Evolutionary conservation across 768 basidiomycete genomes (phyloP), one percentile per base, ranked within the genome.

Genomic region (Pleurotus djamor): DNA sequence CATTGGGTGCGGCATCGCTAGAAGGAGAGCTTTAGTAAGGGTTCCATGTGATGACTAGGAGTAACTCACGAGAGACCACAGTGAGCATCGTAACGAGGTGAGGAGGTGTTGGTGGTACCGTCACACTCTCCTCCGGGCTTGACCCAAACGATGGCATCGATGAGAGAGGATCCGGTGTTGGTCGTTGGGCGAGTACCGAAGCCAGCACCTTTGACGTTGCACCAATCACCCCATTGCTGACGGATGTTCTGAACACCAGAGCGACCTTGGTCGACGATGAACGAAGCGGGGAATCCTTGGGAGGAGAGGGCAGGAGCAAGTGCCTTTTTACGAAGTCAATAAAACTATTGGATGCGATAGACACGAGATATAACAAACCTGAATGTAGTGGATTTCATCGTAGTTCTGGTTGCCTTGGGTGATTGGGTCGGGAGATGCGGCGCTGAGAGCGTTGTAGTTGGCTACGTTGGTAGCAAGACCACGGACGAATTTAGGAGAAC

Each of bases 61-160:
- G 54, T 44, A 17, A 77, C 80, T 68, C 66, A 83, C 82, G 74
- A 69, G 59, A 67, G 70, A 52, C 74, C 75, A 65, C 84, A 85
- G 63, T 80, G 76, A 21, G 73, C 68, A 64, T 87, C 85, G 68
- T 75, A 85, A 52, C 84, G 79, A 12, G 76, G 66, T 21, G 85
- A 72, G 13, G 81, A 80, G 50, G 74, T 77, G 76, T 86, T 78
- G 61, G 74, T 79, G 36, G 85, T 86, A 65, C 86, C 85, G 65
- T 86, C 85, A 62, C 78, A 83, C 72, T 86, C 84, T 65, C 86
- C 85, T 78, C 85, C 84, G 41, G 86, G 85, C 75, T 87, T 87
- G 64, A 84, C 79, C 84, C 84, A 87, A 61, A 85, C 83, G 66
- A 86, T 81, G 50, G 84, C 72, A 66, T 87, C 85, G 61, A 86